A percentile compares a stretch with the other conserved stretches of the same genome.
phyloP scores from a whole-genome alignment of 2,329 filamentous ascomycete genomes.

The Penicillium psychrosexuale region DNA sequence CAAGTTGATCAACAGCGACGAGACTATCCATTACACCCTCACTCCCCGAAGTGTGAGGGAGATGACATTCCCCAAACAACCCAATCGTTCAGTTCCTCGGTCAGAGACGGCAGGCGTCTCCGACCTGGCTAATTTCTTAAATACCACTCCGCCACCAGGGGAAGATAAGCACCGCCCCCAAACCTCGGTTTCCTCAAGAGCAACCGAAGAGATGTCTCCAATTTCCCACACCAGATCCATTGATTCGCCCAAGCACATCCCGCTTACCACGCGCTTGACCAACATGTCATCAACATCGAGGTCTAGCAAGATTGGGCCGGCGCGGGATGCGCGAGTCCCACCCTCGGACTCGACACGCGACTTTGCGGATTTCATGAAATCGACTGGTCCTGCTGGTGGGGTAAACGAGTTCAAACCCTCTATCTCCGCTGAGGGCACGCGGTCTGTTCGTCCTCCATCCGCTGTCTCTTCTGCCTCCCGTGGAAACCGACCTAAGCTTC shows the following conservation, averaged over 20 bases:
- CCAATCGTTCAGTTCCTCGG: constrained; percentile 32
- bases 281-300: constrained; percentile 19
- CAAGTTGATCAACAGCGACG: constrained; percentile 74
- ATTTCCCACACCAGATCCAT: constrained; percentile 22
- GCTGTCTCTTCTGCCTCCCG: constrained; percentile 17
- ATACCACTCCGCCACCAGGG: constrained; percentile 36
- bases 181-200: constrained; percentile 21
- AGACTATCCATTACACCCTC: constrained; percentile 78
- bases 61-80: constrained; percentile 53
- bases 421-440: constrained; percentile 1
- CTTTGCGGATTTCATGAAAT: constrained; percentile 85
- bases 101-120: constrained; percentile 37
- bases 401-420: constrained; percentile 7
- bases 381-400: constrained; percentile 62
- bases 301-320: constrained; percentile 37
- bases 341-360: constrained; percentile 71
- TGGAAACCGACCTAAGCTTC: constrained; percentile 50
- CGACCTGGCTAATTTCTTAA: constrained; percentile 40
- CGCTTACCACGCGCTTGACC: constrained; percentile 20
- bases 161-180: constrained; percentile 21
- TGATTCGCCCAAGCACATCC: constrained; percentile 26
- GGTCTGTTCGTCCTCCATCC: constrained; percentile 15
- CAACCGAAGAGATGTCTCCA: constrained; percentile 15
- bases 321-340: constrained; percentile 68
- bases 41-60: constrained; percentile 77